phyloP scores from a whole-genome alignment of 768 basidiomycete genomes.

The Peribolospora baueri region DNA sequence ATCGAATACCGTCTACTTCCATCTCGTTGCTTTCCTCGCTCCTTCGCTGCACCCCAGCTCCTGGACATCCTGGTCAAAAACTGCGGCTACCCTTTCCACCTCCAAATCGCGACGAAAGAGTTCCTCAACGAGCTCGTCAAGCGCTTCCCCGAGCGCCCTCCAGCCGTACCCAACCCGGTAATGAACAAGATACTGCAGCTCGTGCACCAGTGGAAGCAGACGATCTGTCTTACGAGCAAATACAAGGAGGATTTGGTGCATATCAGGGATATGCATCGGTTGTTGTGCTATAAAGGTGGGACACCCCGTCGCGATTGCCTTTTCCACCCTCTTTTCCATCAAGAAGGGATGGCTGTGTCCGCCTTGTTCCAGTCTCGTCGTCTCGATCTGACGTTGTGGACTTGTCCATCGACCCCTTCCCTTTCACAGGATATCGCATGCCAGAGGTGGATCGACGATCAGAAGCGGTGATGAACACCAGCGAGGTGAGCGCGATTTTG shows the following conservation, averaged over 20 bases:
- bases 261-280: slow-evolving; percentile 87
- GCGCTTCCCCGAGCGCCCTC: slow-evolving; percentile 89
- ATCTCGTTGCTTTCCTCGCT: neutral
- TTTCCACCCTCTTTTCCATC: too few species aligned
- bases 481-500: slow-evolving; percentile 16
- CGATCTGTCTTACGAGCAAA: slow-evolving; percentile 61
- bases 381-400: neutral
- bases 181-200: slow-evolving; percentile 85
- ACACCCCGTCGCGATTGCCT: neutral
- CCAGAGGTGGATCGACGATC: slow-evolving; percentile 23
- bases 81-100: slow-evolving; percentile 90
- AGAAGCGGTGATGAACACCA: slow-evolving; percentile 19
- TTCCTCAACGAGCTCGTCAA: slow-evolving; percentile 96
- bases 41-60: slow-evolving; percentile 20
- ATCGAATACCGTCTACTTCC: slow-evolving; percentile 3
- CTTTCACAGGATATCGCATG: slow-evolving; percentile 23
- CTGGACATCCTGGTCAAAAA: slow-evolving; percentile 80
- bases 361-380: neutral
- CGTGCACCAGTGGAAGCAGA: slow-evolving; percentile 83
- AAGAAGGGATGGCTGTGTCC: neutral
- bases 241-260: slow-evolving; percentile 94
- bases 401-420: neutral
- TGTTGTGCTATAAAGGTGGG: slow-evolving; percentile 81
- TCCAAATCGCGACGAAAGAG: slow-evolving; percentile 90
- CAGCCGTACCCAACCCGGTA: slow-evolving; percentile 76